phyloP scores from a whole-genome alignment of 2,329 filamentous ascomycete genomes.

The Fusarium tricinctum region DNA sequence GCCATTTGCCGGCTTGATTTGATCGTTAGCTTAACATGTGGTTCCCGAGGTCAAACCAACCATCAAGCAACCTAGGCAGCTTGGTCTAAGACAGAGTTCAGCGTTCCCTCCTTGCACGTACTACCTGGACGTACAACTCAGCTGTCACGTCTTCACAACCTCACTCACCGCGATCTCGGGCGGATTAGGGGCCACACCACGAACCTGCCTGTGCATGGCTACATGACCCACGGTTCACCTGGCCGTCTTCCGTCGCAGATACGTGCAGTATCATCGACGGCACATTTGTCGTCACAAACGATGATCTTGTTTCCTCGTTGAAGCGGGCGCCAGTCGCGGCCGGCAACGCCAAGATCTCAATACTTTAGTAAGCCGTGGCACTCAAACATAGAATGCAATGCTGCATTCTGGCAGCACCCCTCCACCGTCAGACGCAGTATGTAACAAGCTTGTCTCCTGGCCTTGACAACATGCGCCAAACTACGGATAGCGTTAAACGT shows the following conservation, averaged over 20 bases:
- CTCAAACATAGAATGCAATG: neutral
- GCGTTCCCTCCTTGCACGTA: neutral
- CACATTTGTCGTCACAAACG: slow-evolving; percentile 41
- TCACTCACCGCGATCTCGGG: slow-evolving; percentile 49
- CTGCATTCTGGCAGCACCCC: slow-evolving; percentile 31
- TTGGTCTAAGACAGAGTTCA: slow-evolving; percentile 16
- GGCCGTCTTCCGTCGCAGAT: slow-evolving; percentile 36
- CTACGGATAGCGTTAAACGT: slow-evolving; percentile 5
- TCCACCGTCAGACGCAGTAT: slow-evolving; percentile 26
- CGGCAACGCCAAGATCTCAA: slow-evolving; percentile 14
- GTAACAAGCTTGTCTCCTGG: slow-evolving; percentile 7
- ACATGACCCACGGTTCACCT: slow-evolving; percentile 40
- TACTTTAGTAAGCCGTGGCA: slow-evolving; percentile 6
- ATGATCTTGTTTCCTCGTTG: slow-evolving; percentile 47
- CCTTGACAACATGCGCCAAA: slow-evolving; percentile 15
- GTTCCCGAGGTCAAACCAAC: slow-evolving; percentile 4
- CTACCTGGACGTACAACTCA: slow-evolving; percentile 6
- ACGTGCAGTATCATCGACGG: slow-evolving; percentile 27
- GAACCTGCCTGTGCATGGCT: slow-evolving; percentile 28
- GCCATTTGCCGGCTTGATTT: neutral
- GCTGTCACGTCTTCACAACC: slow-evolving; percentile 20
- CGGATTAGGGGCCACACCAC: slow-evolving; percentile 36
- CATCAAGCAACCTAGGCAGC: slow-evolving; percentile 6
- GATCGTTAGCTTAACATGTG: neutral
- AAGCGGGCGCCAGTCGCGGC: slow-evolving; percentile 43